phyloP scores from a whole-genome alignment of 768 basidiomycete species.

The Daedaleopsis sinensis region DNA sequence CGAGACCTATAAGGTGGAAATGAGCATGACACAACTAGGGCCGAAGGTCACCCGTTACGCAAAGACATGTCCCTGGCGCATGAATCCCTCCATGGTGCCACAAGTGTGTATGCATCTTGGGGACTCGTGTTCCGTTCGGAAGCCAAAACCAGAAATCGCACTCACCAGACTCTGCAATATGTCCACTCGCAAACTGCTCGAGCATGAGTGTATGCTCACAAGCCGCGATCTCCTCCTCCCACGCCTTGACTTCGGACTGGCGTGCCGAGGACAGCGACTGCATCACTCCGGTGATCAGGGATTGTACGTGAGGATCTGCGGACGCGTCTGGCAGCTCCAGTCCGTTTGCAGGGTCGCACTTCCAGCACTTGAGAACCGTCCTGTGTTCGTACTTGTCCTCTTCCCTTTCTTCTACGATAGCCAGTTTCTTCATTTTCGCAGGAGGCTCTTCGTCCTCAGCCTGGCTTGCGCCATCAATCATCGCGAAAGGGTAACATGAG shows the following conservation, averaged over 20 bases:
- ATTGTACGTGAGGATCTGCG: constrained; percentile 47
- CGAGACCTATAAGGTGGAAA: constrained; percentile 54
- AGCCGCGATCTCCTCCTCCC: constrained; percentile 91
- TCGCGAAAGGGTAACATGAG: neutral
- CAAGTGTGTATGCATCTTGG: too few relatives aligned
- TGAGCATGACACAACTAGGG: too few relatives aligned
- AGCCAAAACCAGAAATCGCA: neutral
- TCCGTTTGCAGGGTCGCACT: constrained; percentile 58
- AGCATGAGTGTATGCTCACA: constrained; percentile 81
- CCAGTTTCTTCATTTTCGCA: constrained; percentile 85
- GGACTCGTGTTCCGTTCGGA: too few relatives aligned
- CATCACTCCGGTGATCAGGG: constrained; percentile 71
- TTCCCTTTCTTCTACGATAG: constrained; percentile 84
- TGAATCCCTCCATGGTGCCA: too few relatives aligned
- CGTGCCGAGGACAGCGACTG: constrained; percentile 84
- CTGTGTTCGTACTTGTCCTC: constrained; percentile 83
- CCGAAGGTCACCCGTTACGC: too few relatives aligned
- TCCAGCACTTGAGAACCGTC: constrained; percentile 76
- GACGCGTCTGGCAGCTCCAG: constrained; percentile 45
- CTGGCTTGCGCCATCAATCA: constrained; percentile 39
- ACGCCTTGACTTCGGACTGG: constrained; percentile 93
- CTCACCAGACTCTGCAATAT: constrained; percentile 59
- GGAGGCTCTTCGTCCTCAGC: constrained; percentile 81
- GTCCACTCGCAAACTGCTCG: constrained; percentile 48
- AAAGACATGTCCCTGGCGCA: too few relatives aligned